Percentiles rank a stretch among this genome's conserved stretches.
Conservation (phyloP, 176 grass and related monocot species). For the Juncus effusus region DNA sequence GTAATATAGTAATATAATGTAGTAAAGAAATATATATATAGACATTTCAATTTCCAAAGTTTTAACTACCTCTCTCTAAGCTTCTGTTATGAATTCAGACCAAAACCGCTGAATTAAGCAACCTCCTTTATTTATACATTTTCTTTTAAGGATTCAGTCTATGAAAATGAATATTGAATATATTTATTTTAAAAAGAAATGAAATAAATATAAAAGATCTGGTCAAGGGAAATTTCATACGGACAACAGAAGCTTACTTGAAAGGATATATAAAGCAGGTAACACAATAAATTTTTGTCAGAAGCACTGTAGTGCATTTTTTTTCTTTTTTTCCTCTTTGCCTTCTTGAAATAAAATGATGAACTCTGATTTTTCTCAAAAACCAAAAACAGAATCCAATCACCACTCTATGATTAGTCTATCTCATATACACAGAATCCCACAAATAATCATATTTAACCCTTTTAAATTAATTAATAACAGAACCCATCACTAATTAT, state of each 20-base stretch:
- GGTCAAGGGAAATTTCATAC: background rate
- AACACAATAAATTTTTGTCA: slow-evolving; percentile 27
- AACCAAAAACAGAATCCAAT: slow-evolving; percentile 7
- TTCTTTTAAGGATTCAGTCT: background rate
- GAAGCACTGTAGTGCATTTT: slow-evolving; percentile 15
- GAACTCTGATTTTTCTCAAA: slow-evolving; percentile 12
- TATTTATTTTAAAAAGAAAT: slow-evolving; percentile 9
- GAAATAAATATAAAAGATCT: background rate
- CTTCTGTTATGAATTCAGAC: background rate
- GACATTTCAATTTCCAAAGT: slow-evolving; percentile 28
- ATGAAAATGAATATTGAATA: background rate
- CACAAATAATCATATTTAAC: slow-evolving; percentile 27
- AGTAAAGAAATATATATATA: background rate
- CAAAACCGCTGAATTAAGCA: background rate
- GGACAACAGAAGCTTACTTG: slow-evolving; percentile 8
- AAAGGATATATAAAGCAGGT: slow-evolving; percentile 25
- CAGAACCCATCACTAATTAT: background rate
- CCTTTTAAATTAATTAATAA: background rate
- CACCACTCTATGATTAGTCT: slow-evolving; percentile 25
- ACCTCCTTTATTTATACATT: slow-evolving; percentile 1
- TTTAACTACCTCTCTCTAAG: slow-evolving; percentile 20
- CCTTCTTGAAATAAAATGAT: slow-evolving; percentile 7
- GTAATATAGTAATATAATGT: slow-evolving; percentile 1
- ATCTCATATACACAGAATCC: slow-evolving; percentile 22
- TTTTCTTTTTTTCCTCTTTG: slow-evolving; percentile 20